Conservation (phyloP, 75 land plant species). For the Sequoia sempervirens region DNA sequence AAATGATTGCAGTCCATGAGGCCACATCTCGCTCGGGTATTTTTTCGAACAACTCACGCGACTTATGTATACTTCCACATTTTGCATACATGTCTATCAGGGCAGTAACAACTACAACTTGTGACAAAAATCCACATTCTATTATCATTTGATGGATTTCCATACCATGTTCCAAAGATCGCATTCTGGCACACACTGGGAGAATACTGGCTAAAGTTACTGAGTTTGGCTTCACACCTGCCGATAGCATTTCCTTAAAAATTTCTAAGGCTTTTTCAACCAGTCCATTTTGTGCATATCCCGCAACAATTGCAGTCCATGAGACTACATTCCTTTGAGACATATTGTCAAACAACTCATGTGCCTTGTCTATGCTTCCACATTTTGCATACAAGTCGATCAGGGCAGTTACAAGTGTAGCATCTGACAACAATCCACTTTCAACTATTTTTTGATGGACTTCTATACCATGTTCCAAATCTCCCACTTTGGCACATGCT, state of each 20-base stretch:
- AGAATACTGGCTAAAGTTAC: not conserved
- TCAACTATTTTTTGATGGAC: not conserved
- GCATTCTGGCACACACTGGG: not conserved
- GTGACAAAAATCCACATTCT: not conserved
- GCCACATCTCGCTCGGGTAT: not conserved
- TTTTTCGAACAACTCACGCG: not conserved
- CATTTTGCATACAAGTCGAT: not conserved
- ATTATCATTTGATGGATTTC: not conserved
- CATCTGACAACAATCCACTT: not conserved
- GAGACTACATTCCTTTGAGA: not conserved
- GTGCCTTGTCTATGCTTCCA: not conserved
- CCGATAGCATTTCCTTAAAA: slow-evolving; percentile 2
- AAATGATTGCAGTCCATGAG: slow-evolving; percentile 10
- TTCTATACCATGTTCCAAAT: not conserved
- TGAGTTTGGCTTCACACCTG: slow-evolving; percentile 7
- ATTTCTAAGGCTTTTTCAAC: not conserved
- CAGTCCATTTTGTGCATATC: slow-evolving; percentile 1
- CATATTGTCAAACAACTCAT: not conserved
- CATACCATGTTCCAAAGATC: not conserved
- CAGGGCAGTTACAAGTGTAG: not conserved
- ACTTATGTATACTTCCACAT: not conserved
- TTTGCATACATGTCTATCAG: slow-evolving; percentile 7
- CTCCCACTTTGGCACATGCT: not conserved
- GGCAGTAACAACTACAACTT: not conserved
- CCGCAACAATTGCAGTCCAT: not conserved